These are phyloP conservation scores for Asterella californica DNA, from an alignment of 225 moss, liverwort and hornwort genomes.

Conservation along the genomic window DNA sequence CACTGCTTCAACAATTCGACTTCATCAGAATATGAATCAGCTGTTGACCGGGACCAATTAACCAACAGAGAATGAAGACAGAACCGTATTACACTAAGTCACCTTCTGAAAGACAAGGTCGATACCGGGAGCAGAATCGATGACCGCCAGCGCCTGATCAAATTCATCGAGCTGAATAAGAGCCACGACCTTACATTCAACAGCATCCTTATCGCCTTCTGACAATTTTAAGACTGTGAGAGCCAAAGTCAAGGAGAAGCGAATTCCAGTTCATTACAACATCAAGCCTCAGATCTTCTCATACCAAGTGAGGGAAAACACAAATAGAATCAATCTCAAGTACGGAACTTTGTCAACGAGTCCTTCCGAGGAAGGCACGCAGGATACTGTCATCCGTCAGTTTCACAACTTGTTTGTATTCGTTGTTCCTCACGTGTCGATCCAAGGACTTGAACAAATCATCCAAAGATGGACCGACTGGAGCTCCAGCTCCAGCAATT, in stretches of 20 bases:
- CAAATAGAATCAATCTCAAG: background rate
- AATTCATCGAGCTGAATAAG: slow-evolving; percentile 70
- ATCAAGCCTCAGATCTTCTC: background rate
- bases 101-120: slow-evolving; percentile 68
- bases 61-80: background rate
- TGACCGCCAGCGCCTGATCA: slow-evolving; percentile 61
- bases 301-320: background rate
- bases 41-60: background rate
- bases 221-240: slow-evolving; percentile 56
- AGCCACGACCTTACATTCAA: slow-evolving; percentile 88
- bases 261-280: background rate
- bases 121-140: slow-evolving; percentile 53
- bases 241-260: slow-evolving; percentile 35
- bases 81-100: background rate
- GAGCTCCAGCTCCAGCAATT: slow-evolving; percentile 1
- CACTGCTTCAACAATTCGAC: background rate
- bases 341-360: background rate
- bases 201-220: slow-evolving; percentile 73
- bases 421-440: slow-evolving; percentile 58
- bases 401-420: slow-evolving; percentile 67
- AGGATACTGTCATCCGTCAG: slow-evolving; percentile 81
- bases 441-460: slow-evolving; percentile 74
- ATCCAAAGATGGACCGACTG: slow-evolving; percentile 65
- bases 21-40: background rate
- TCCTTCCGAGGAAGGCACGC: background rate